Conservation (phyloP, 2,329 filamentous ascomycete species). For the Penicillium sp. region DNA sequence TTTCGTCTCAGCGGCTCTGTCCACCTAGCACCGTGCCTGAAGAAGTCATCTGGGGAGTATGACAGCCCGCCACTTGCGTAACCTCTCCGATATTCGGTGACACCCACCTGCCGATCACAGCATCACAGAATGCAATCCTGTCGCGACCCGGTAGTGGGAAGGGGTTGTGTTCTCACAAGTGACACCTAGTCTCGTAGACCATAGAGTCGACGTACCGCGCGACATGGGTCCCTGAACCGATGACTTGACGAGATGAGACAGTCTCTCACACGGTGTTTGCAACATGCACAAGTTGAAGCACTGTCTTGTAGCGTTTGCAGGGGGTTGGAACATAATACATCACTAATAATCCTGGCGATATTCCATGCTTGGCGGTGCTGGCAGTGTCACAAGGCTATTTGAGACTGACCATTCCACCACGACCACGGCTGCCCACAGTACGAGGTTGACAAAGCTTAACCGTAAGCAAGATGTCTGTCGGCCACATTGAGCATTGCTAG, state of each 20-base stretch:
- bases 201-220: background rate
- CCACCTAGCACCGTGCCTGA: background rate
- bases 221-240: background rate
- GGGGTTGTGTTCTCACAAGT: background rate
- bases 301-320: background rate
- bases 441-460: conserved; percentile 8
- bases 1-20: background rate
- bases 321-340: conserved; percentile 2
- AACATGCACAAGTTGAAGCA: background rate
- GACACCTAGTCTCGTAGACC: background rate
- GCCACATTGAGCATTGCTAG: background rate
- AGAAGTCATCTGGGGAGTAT: background rate
- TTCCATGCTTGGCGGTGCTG: background rate
- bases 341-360: conserved; percentile 8
- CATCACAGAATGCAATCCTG: conserved; percentile 6
- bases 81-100: background rate
- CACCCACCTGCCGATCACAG: conserved; percentile 5
- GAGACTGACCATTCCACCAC: conserved; percentile 10
- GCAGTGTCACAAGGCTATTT: conserved; percentile 9
- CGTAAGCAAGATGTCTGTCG: conserved; percentile 1
- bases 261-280: background rate
- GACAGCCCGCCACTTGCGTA: background rate
- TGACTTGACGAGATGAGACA: background rate
- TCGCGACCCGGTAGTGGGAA: conserved; percentile 7
- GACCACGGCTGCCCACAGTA: conserved; percentile 8